Evolutionary conservation across 257 asterid species (phyloP).

Genomic region (Solanum arcanum): DNA sequence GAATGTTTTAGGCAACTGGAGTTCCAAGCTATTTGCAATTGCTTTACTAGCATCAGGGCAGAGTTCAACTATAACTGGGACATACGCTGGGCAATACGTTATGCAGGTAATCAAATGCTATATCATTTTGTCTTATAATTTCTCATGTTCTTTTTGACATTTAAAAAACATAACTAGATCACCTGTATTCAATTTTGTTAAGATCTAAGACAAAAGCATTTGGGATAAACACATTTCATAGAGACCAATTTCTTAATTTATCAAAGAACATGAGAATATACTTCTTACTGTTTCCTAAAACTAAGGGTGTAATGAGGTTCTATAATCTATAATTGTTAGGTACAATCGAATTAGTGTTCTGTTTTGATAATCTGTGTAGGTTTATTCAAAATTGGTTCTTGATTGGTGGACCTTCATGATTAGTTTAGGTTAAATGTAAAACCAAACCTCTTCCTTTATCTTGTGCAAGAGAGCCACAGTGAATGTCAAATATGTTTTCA

Average conservation of each 20-base stretch:
- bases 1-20: conserved; percentile 89
- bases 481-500: neutral
- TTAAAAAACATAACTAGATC: neutral
- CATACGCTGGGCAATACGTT: conserved; percentile 94
- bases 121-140: neutral
- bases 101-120: conserved; percentile 57
- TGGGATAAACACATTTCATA: neutral
- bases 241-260: neutral
- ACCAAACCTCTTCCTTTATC: neutral
- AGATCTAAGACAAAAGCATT: neutral
- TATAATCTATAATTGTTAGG: neutral
- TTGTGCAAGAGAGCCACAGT: neutral
- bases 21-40: conserved; percentile 89
- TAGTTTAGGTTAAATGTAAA: neutral
- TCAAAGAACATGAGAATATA: neutral
- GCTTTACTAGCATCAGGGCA: conserved; percentile 97
- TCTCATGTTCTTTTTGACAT: neutral
- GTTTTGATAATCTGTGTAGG: neutral
- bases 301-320: neutral
- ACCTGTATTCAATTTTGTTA: neutral
- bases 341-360: neutral
- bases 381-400: neutral
- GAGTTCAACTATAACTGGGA: conserved; percentile 96
- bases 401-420: neutral
- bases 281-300: neutral